Evolutionary conservation across 257 asterid genomes (phyloP).

Genomic region (Jasminum sambac): DNA sequence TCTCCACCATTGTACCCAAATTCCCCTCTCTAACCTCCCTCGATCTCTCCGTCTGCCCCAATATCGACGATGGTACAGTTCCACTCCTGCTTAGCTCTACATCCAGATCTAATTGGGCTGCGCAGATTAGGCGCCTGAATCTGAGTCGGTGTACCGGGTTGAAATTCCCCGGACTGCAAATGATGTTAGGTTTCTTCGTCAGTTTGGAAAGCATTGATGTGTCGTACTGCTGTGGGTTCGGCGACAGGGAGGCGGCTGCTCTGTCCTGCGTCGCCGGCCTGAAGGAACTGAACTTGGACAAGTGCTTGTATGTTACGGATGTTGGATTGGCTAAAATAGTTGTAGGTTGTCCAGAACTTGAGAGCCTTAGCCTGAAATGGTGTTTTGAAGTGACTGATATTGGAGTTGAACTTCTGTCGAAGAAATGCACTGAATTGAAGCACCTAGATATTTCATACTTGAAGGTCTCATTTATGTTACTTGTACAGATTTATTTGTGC

Average conservation of each 20-base stretch:
- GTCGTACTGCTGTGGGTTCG: slow-evolving; percentile 54
- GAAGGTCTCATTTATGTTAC: slow-evolving; percentile 35
- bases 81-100: slow-evolving; percentile 25
- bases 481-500: background rate
- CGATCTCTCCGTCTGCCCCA: slow-evolving; percentile 72
- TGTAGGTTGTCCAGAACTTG: slow-evolving; percentile 49
- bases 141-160: slow-evolving; percentile 60
- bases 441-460: slow-evolving; percentile 59
- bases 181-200: slow-evolving; percentile 37
- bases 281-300: slow-evolving; percentile 54
- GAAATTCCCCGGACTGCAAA: slow-evolving; percentile 37
- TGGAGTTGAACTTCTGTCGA: slow-evolving; percentile 56
- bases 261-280: slow-evolving; percentile 40
- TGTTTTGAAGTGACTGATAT: slow-evolving; percentile 61
- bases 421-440: slow-evolving; percentile 48
- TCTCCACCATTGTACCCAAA: slow-evolving; percentile 44
- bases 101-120: slow-evolving; percentile 22
- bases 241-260: slow-evolving; percentile 71
- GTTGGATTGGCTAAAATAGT: slow-evolving; percentile 68
- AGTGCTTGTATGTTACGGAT: slow-evolving; percentile 55
- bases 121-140: slow-evolving; percentile 37
- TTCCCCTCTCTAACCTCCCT: slow-evolving; percentile 46
- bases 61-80: slow-evolving; percentile 45
- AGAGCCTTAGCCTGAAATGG: slow-evolving; percentile 62
- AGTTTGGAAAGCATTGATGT: slow-evolving; percentile 50